Conservation (phyloP, 495 filamentous ascomycete genomes). For the Paragyromitra xinjiangensis region DNA sequence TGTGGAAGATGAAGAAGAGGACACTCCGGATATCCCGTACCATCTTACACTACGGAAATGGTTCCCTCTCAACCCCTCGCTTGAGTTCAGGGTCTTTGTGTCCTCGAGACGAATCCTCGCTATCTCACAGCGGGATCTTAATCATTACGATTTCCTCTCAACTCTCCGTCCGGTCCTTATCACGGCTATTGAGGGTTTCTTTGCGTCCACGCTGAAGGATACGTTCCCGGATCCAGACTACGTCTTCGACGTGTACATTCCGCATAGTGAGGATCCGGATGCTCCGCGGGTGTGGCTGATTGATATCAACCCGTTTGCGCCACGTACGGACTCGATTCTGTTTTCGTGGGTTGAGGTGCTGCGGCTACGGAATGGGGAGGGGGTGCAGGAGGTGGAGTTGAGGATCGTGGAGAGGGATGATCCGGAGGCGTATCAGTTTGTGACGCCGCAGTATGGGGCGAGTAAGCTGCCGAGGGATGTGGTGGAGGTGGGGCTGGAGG, state of each 20-base stretch:
- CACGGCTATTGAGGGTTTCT: constrained; percentile 73
- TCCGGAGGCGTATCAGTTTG: constrained; percentile 72
- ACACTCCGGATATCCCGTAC: constrained; percentile 63
- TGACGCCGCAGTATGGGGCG: constrained; percentile 86
- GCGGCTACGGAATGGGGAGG: constrained; percentile 64
- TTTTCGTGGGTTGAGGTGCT: constrained; percentile 93
- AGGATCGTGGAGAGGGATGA: constrained; percentile 73
- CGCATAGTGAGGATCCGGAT: constrained; percentile 66
- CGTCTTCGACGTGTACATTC: constrained; percentile 90
- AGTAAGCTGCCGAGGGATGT: constrained; percentile 96
- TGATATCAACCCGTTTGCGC: constrained; percentile 96
- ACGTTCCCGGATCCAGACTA: constrained; percentile 86
- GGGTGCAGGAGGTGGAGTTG: constrained; percentile 69
- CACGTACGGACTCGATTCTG: constrained; percentile 83
- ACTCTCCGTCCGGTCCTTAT: constrained; percentile 70
- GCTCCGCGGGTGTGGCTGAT: constrained; percentile 75
- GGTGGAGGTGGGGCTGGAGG: constrained; percentile 84
- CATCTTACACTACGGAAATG: constrained; percentile 83
- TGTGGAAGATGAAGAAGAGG: constrained; percentile 58
- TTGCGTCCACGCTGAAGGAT: constrained; percentile 72
- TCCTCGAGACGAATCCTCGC: constrained; percentile 78
- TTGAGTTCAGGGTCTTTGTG: constrained; percentile 96
- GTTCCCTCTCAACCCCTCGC: constrained; percentile 83
- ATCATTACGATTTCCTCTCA: constrained; percentile 84
- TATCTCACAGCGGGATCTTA: constrained; percentile 87